A percentile compares a stretch with the other conserved stretches of the same genome.
phyloP scores from a whole-genome alignment of 176 grass and related monocot species.

The Themeda triandra region DNA sequence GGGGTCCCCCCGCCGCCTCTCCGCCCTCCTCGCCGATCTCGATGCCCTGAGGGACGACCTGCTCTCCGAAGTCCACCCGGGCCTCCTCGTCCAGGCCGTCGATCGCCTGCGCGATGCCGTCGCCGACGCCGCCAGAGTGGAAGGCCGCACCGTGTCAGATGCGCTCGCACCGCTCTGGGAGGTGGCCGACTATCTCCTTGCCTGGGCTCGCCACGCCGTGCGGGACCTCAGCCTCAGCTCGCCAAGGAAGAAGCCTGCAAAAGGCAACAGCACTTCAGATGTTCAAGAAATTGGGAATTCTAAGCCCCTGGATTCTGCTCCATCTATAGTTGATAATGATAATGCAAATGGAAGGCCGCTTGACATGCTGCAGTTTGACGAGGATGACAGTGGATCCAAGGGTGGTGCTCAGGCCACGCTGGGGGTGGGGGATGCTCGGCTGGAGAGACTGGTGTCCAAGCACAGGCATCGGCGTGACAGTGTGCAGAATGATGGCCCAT shows the following conservation, averaged over 20 bases:
- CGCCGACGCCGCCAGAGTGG: slow-evolving; percentile 21
- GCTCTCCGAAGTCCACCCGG: neutral
- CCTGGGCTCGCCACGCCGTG: slow-evolving; percentile 49
- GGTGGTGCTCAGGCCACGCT: neutral
- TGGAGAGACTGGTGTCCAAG: slow-evolving; percentile 62
- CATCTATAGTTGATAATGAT: neutral
- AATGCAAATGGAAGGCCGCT: neutral
- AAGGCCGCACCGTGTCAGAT: neutral
- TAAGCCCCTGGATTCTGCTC: neutral
- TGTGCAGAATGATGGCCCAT: neutral
- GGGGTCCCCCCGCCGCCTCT: neutral
- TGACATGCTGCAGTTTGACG: slow-evolving; percentile 48
- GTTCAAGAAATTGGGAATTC: neutral
- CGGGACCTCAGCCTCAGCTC: slow-evolving; percentile 43
- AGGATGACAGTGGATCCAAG: slow-evolving; percentile 7
- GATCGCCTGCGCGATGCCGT: slow-evolving; percentile 47
- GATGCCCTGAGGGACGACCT: slow-evolving; percentile 47
- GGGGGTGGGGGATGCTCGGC: slow-evolving; percentile 26
- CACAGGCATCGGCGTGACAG: slow-evolving; percentile 13
- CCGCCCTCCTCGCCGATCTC: slow-evolving; percentile 49
- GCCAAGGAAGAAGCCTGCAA: slow-evolving; percentile 33
- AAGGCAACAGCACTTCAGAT: neutral
- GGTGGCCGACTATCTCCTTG: slow-evolving; percentile 37
- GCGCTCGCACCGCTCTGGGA: slow-evolving; percentile 15
- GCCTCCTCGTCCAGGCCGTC: slow-evolving; percentile 34